A percentile compares a stretch with the other conserved stretches of the same genome.
Conservation (phyloP, 2,329 filamentous ascomycete species). For the Neonectria ditissima region DNA sequence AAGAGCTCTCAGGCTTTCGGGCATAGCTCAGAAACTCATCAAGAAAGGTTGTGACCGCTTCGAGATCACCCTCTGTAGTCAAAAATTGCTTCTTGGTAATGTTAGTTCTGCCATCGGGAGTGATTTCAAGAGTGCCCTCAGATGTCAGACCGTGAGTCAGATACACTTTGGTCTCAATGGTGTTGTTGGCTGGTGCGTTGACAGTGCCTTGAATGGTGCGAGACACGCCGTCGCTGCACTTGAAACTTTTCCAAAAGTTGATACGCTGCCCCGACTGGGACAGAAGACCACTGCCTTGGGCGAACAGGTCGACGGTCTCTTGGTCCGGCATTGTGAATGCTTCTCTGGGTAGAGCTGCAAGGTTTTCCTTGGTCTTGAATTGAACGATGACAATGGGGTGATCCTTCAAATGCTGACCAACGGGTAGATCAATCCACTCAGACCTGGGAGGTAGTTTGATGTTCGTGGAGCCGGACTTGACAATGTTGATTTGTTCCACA, state of each 20-base stretch:
- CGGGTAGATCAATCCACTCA: slow-evolving; percentile 70
- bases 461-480: slow-evolving; percentile 58
- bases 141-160: slow-evolving; percentile 63
- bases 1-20: slow-evolving; percentile 34
- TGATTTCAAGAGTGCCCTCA: slow-evolving; percentile 57
- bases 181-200: slow-evolving; percentile 56
- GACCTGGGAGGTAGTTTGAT: slow-evolving; percentile 60
- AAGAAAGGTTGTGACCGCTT: slow-evolving; percentile 44
- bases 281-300: slow-evolving; percentile 54
- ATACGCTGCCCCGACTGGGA: slow-evolving; percentile 58
- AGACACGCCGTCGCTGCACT: slow-evolving; percentile 52
- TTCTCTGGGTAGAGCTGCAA: slow-evolving; percentile 35
- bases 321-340: slow-evolving; percentile 45
- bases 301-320: slow-evolving; percentile 47
- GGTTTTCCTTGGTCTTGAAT: slow-evolving; percentile 44
- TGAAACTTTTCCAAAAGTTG: slow-evolving; percentile 60
- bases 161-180: slow-evolving; percentile 61
- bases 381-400: slow-evolving; percentile 55
- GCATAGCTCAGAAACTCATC: slow-evolving; percentile 43
- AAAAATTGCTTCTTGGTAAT: slow-evolving; percentile 53
- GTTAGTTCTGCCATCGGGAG: slow-evolving; percentile 53
- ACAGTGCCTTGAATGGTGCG: slow-evolving; percentile 58
- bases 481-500: slow-evolving; percentile 65
- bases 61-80: slow-evolving; percentile 48
- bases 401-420: slow-evolving; percentile 68